A percentile compares a stretch with the other conserved stretches of the same genome.
These are phyloP conservation scores for Paragyromitra xinjiangensis DNA, from an alignment of 495 filamentous ascomycete species.

Conservation along the genomic window DNA sequence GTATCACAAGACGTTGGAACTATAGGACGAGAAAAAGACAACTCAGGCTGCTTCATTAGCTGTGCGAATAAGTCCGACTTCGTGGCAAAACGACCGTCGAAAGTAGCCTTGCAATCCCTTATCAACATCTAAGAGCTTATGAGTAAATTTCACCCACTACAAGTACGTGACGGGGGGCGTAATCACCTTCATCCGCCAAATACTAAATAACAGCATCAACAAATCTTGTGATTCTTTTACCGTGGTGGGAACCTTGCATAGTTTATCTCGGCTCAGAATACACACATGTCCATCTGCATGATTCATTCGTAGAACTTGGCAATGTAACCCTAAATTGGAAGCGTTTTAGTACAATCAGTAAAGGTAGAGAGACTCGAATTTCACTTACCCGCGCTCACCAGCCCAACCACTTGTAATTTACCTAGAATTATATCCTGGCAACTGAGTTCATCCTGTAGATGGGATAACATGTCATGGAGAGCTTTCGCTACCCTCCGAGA, in stretches of 20 bases:
- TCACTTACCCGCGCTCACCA: conserved; percentile 26
- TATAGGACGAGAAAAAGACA: not conserved
- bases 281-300: conserved; percentile 33
- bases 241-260: conserved; percentile 10
- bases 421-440: conserved; percentile 10
- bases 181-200: conserved; percentile 43
- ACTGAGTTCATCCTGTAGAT: not conserved
- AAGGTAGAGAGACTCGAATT: not conserved
- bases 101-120: conserved; percentile 16
- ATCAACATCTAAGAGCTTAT: conserved; percentile 6
- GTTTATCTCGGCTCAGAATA: conserved; percentile 14
- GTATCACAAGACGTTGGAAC: conserved; percentile 12
- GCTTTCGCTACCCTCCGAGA: conserved; percentile 33
- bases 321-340: conserved; percentile 24
- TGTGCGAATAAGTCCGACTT: not conserved
- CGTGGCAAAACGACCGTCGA: conserved; percentile 12
- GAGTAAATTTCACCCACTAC: not conserved
- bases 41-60: not conserved
- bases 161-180: not conserved
- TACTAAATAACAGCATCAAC: conserved; percentile 24
- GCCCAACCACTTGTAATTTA: conserved; percentile 31
- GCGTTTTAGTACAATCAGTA: not conserved
- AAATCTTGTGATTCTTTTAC: not conserved
- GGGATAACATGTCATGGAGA: conserved; percentile 38
- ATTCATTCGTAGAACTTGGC: conserved; percentile 37